These are phyloP conservation scores for Usnea hakonensis DNA, from an alignment of 495 filamentous ascomycete genomes.

Conservation along the genomic window DNA sequence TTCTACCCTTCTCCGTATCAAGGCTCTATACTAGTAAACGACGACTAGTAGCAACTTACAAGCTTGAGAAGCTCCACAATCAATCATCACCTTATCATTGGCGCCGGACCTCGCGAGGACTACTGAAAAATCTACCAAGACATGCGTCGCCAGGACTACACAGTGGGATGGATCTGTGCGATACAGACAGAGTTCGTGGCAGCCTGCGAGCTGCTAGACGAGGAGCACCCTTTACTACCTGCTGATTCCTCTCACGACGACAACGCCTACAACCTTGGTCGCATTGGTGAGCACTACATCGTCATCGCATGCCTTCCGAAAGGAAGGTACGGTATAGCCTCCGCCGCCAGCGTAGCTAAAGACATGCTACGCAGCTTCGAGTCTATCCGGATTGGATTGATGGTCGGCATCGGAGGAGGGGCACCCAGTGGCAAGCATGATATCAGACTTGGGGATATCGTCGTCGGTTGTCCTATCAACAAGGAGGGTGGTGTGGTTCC, in stretches of 20 bases:
- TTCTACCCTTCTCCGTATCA: conserved; percentile 1
- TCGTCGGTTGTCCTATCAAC: too few relatives aligned
- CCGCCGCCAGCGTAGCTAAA: conserved; percentile 29
- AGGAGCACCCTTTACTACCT: background rate
- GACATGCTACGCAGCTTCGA: conserved; percentile 36
- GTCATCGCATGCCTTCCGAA: too few relatives aligned
- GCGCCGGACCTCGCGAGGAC: background rate
- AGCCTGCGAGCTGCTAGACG: background rate
- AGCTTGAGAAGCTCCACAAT: conserved; percentile 1
- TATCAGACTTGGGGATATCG: too few relatives aligned
- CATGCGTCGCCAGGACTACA: conserved; percentile 1
- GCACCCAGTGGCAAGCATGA: too few relatives aligned
- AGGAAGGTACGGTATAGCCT: conserved; percentile 29
- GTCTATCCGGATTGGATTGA: conserved; percentile 34
- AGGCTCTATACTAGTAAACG: background rate
- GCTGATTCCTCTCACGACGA: background rate
- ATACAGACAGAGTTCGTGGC: conserved; percentile 2
- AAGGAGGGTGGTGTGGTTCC: too few relatives aligned
- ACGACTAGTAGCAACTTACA: background rate
- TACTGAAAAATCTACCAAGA: background rate
- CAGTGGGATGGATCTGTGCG: conserved; percentile 6
- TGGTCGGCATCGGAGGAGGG: too few relatives aligned
- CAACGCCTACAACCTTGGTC: background rate
- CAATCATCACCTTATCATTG: background rate
- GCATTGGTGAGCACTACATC: background rate